Evolutionary conservation across 331 rosid genomes (phyloP), one percentile per base, ranked within the genome.

Genomic region (Cydonia oblonga): DNA sequence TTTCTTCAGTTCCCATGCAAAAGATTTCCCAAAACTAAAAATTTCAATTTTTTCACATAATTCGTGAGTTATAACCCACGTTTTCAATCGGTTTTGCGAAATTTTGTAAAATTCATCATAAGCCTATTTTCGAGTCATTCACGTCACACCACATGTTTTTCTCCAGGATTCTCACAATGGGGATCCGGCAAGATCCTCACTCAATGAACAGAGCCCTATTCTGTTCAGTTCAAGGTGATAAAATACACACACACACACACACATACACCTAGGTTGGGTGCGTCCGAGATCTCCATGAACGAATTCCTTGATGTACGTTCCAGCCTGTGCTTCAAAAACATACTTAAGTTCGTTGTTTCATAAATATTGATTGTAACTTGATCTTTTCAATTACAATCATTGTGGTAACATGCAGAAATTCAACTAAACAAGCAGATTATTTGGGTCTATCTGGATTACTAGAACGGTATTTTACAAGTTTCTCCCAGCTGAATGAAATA

Each of bases 241-340:
- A 44, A 42, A 30, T n/a, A n/a, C n/a, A n/a, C n/a, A n/a, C n/a
- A n/a, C n/a, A n/a, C n/a, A n/a, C n/a, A n/a, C n/a, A n/a, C n/a
- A n/a, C n/a, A 20, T 84, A 73, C 88, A 88, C 98, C 90, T 92
- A 64, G 98, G 98, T 75, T 88, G 80, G 13, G 96, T 91, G 69
- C 97, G 89, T 65, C 97, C 96, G 76, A 91, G 96, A 84, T 93
- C 97, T 14, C 98, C 96, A 66, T 89, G 98, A 61, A 91, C 96
- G 75, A 91, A 91, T 84, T 91, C 98, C 85, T 93, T 93, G 72
- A 93, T 91, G 74, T 93, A 93, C 51, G 98, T 93, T 77, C 98
- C 97, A 61, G 97, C 98, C 97, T 93, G 88, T 64, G 57, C n/a
- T 52, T 32, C 64, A 83, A 67, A 68, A 33, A 66, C 22, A 29